Evolutionary conservation across 2,329 filamentous ascomycete genomes (phyloP).

Genomic region (Malbranchea zuffiana): DNA sequence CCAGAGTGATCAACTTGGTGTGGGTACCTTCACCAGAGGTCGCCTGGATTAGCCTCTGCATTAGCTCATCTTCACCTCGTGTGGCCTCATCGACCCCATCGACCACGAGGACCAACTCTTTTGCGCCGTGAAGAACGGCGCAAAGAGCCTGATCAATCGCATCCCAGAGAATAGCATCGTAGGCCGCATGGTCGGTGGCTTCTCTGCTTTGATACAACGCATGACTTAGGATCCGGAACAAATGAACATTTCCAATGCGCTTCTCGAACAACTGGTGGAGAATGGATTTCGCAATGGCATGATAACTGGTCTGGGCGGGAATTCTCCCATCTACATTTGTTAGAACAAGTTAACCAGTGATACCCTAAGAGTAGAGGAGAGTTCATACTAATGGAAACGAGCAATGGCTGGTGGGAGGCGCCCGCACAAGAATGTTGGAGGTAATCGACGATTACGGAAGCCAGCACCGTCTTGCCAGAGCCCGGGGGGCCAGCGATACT

Average conservation of each 20-base stretch:
- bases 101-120: slow-evolving; percentile 29
- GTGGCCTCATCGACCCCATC: slow-evolving; percentile 31
- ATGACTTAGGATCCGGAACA: slow-evolving; percentile 27
- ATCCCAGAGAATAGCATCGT: slow-evolving; percentile 29
- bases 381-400: too few species aligned
- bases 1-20: slow-evolving; percentile 25
- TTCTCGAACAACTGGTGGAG: slow-evolving; percentile 29
- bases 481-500: too few species aligned
- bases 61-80: slow-evolving; percentile 22
- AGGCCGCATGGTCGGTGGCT: slow-evolving; percentile 19
- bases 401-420: too few species aligned
- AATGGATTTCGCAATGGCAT: too few species aligned
- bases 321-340: too few species aligned
- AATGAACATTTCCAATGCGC: slow-evolving; percentile 31
- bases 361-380: too few species aligned
- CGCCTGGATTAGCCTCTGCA: slow-evolving; percentile 21
- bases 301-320: too few species aligned
- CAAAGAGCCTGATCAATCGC: slow-evolving; percentile 23
- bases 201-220: slow-evolving; percentile 22
- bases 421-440: too few species aligned
- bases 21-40: slow-evolving; percentile 17
- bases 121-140: slow-evolving; percentile 22
- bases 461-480: too few species aligned
- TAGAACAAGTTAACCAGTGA: too few species aligned
- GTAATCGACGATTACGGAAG: too few species aligned